These are phyloP conservation scores for Fusarium illudens DNA, from an alignment of 2,329 filamentous ascomycete species.

Conservation along the genomic window DNA sequence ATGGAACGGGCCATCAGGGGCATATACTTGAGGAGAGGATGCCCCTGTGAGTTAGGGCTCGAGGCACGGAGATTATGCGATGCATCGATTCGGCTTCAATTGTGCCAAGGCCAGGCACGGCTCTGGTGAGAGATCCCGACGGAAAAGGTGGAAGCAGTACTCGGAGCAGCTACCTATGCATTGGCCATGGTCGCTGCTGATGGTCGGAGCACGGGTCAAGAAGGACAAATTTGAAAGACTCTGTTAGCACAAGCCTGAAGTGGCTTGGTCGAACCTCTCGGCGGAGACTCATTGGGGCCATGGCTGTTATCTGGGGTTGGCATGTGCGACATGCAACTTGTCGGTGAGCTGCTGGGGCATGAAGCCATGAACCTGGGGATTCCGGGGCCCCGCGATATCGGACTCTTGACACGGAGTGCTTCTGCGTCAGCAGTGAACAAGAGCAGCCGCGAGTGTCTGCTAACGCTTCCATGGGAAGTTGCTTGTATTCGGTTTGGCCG, in stretches of 20 bases:
- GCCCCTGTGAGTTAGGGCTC: background rate
- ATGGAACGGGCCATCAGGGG: background rate
- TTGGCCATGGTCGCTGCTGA: background rate
- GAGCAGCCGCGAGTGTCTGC: background rate
- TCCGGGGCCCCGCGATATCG: slow-evolving; percentile 45
- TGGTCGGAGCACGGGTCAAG: background rate
- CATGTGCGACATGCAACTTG: slow-evolving; percentile 24
- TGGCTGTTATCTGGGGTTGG: background rate
- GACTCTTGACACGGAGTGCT: background rate
- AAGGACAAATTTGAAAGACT: background rate
- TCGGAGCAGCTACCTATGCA: background rate
- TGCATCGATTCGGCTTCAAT: background rate
- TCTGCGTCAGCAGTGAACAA: background rate
- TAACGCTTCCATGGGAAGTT: background rate
- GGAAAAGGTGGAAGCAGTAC: background rate
- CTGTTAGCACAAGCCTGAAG: background rate
- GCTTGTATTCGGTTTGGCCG: background rate
- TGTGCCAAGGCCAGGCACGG: background rate
- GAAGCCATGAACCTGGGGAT: slow-evolving; percentile 23
- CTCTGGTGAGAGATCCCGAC: background rate
- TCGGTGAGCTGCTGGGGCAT: slow-evolving; percentile 37
- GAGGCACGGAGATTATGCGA: background rate
- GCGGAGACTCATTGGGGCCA: background rate
- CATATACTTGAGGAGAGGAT: background rate
- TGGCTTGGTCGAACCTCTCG: background rate